Percentiles rank a stretch among this genome's conserved stretches.
phyloP scores from a whole-genome alignment of 768 basidiomycete species.

The Fomitopsis serialis region DNA sequence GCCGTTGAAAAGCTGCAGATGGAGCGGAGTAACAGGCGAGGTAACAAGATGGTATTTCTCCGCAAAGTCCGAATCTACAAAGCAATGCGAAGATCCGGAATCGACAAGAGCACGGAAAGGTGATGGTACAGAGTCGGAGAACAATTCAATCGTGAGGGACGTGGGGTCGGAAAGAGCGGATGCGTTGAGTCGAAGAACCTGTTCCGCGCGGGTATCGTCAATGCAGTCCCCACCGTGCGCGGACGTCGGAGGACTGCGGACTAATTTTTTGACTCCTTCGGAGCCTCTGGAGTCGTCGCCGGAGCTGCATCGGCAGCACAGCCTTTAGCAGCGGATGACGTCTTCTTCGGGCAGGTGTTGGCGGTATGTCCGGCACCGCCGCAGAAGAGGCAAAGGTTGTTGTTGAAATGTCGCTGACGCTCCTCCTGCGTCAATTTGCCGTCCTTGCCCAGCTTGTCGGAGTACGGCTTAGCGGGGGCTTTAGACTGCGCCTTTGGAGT shows the following conservation, averaged over 20 bases:
- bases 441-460: neutral
- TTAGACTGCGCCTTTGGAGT: neutral
- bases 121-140: neutral
- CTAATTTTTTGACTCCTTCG: conserved; percentile 3
- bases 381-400: conserved; percentile 33
- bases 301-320: conserved; percentile 21
- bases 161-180: conserved; percentile 6
- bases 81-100: conserved; percentile 4
- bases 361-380: conserved; percentile 25
- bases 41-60: neutral
- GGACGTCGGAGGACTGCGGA: conserved; percentile 1
- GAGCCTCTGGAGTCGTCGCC: conserved; percentile 7
- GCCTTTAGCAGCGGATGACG: neutral
- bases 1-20: neutral
- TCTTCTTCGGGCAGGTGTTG: conserved; percentile 20
- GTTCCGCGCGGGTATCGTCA: neutral
- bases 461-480: neutral
- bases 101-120: conserved; percentile 1
- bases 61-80: neutral
- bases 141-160: neutral
- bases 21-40: neutral
- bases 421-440: conserved; percentile 23
- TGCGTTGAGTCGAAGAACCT: neutral
- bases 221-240: conserved; percentile 1
- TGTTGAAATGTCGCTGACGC: conserved; percentile 15